Evolutionary conservation across 2,329 filamentous ascomycete species (phyloP).

Genomic region (Penicillium sp.): DNA sequence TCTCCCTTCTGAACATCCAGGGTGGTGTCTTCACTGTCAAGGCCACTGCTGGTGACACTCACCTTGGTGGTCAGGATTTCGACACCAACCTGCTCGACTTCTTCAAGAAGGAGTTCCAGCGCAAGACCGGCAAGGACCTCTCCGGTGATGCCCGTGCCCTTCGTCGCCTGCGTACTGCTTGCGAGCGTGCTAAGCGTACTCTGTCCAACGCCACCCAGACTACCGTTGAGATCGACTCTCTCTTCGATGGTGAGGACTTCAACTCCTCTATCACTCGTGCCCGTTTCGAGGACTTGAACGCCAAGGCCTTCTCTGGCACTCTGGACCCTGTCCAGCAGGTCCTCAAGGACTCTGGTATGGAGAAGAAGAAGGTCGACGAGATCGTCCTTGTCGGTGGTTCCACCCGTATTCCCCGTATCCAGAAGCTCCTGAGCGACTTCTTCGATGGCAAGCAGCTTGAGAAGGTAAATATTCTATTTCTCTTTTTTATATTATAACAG

Average conservation of each 20-base stretch:
- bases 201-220: constrained; percentile 96
- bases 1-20: constrained; percentile 97
- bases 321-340: constrained; percentile 95
- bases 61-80: constrained; percentile 94
- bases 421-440: constrained; percentile 98
- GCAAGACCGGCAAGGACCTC: constrained; percentile 79
- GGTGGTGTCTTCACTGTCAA: constrained; percentile 99
- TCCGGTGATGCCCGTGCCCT: constrained; percentile 86
- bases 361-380: constrained; percentile 93
- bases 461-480: constrained; percentile 56
- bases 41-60: constrained; percentile 96
- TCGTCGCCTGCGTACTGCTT: constrained; percentile 92
- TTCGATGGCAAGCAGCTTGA: constrained; percentile 99
- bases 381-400: constrained; percentile 98
- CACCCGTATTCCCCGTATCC: constrained; percentile 97
- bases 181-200: constrained; percentile 99
- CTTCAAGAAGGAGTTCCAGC: constrained; percentile 92
- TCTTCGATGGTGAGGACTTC: constrained; percentile 98
- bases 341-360: constrained; percentile 83
- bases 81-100: constrained; percentile 93
- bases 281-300: constrained; percentile 97
- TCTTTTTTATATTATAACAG: background rate
- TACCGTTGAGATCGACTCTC: constrained; percentile 96
- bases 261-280: constrained; percentile 96
- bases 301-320: constrained; percentile 90